phyloP scores from a whole-genome alignment of 805 yeast genomes.

The Candida khao-thaluensis region DNA sequence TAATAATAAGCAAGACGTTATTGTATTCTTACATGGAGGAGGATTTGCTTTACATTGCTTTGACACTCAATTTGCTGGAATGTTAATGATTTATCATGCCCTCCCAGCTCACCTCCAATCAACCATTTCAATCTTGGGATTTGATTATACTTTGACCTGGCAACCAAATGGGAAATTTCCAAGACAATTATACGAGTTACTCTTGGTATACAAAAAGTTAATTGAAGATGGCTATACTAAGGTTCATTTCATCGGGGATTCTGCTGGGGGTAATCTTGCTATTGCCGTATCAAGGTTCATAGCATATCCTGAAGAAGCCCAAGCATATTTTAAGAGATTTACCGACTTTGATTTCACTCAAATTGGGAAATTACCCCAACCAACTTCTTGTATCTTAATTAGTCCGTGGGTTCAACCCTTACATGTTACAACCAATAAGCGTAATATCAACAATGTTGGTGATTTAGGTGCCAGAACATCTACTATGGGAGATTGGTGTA shows the following conservation, averaged over 20 bases:
- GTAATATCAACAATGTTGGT: constrained; percentile 21
- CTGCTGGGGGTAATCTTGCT: constrained; percentile 43
- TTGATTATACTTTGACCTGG: constrained; percentile 33
- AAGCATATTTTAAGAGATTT: constrained; percentile 19
- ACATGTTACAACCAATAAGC: constrained; percentile 22
- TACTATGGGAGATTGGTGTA: constrained; percentile 31
- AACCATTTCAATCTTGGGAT: constrained; percentile 25
- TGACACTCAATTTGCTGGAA: constrained; percentile 30
- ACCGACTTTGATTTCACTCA: constrained; percentile 13
- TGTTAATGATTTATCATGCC: constrained; percentile 28
- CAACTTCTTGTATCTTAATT: constrained; percentile 25
- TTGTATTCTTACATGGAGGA: constrained; percentile 42
- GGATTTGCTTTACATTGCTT: constrained; percentile 28
- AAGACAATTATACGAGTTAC: constrained; percentile 30
- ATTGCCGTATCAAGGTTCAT: constrained; percentile 21
- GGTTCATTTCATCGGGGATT: constrained; percentile 39
- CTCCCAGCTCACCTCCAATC: constrained; percentile 19
- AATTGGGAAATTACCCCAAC: constrained; percentile 21
- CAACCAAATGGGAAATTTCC: constrained; percentile 32
- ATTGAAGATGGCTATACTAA: constrained; percentile 24
- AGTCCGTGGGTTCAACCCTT: constrained; percentile 40
- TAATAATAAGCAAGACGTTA: constrained; percentile 16
- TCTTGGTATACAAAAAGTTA: constrained; percentile 25
- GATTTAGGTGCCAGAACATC: constrained; percentile 32
- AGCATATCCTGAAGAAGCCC: constrained; percentile 33